Percentiles rank a stretch among this genome's conserved stretches.
phyloP scores from a whole-genome alignment of 768 basidiomycete species.

The Rhodotorula graminis region DNA sequence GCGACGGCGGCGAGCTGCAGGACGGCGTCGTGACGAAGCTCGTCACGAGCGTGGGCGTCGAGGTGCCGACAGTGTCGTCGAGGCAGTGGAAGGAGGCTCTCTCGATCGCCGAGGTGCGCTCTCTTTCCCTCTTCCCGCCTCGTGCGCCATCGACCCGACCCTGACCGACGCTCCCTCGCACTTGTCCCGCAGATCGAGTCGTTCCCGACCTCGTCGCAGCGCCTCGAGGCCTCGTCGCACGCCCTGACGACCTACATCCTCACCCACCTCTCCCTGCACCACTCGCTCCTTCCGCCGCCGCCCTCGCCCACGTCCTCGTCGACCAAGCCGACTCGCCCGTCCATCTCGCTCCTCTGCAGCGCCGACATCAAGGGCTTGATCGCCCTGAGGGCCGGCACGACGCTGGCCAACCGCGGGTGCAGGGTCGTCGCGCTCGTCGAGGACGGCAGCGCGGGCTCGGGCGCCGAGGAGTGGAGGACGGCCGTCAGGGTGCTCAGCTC shows the following conservation, averaged over 20 bases:
- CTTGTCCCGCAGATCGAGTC: slow-evolving; percentile 27
- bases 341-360: slow-evolving; percentile 18
- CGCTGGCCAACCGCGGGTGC: slow-evolving; percentile 2
- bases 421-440: slow-evolving; percentile 12
- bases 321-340: slow-evolving; percentile 1
- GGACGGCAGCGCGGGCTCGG: not conserved
- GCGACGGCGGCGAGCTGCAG: too few species aligned
- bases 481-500: slow-evolving; percentile 11
- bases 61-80: slow-evolving; percentile 6
- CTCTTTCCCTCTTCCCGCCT: too few species aligned
- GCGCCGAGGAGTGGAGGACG: slow-evolving; percentile 7
- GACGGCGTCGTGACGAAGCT: not conserved
- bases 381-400: not conserved
- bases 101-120: slow-evolving; percentile 25
- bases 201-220: slow-evolving; percentile 9
- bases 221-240: slow-evolving; percentile 10
- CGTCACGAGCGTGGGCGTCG: not conserved
- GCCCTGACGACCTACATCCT: slow-evolving; percentile 16
- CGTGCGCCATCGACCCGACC: too few species aligned
- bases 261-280: not conserved
- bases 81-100: slow-evolving; percentile 27
- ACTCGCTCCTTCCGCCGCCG: not conserved
- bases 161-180: too few species aligned
- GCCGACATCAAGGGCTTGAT: not conserved
- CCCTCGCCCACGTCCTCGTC: not conserved